Base-by-base conservation (phyloP, 257 asterid species). In the Eucommia ulmoides region DNA sequence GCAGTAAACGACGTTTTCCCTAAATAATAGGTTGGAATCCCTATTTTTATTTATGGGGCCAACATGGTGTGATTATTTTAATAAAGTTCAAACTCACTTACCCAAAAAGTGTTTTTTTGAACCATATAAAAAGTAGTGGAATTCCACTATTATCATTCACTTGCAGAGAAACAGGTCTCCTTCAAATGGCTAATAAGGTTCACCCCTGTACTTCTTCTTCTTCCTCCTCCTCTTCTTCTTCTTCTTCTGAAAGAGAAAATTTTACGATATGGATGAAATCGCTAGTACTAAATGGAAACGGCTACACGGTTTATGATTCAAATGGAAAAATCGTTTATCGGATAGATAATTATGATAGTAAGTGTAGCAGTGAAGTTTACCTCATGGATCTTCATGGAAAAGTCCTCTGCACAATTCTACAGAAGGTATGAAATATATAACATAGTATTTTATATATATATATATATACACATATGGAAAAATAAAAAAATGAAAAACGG, bases 181-280 rank as follows among this genome's bases (percentile, higher is more conserved):
- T 42, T 42, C 15, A 10, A 23, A 75, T 79, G 88, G 73, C 83
- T 19, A 72, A n/a, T n/a, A n/a, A 68, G 56, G 49, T 70, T 49
- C 61, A 68, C 51, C 76, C 76, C 2, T 6, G 11, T 2, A 69
- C 57, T 35, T 41, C 57, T 25, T 46, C 51, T 22, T 42, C 54
- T 29, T 41, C 9, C 22, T 50, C 61, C 20, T 52, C 35, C 23
- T 50, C 58, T 21, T 24, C 59, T 18, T 65, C 58, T 19, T 10
- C 58, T n/a, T 62, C 75, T 1, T 56, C 80, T 10, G 41, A 53
- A 23, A 66, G 71, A 53, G 85, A 80, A 51, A 35, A 60, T 2
- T 78, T 75, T 50, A 83, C 93, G 0, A 33, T 83, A 47, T 80
- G 83, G 94, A 71, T 80, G 92, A 83, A 77, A 54, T 83, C 94